Percentiles rank a stretch among this genome's conserved stretches.
phyloP scores from a whole-genome alignment of 257 asterid genomes.

The Solanum medicagineum region DNA sequence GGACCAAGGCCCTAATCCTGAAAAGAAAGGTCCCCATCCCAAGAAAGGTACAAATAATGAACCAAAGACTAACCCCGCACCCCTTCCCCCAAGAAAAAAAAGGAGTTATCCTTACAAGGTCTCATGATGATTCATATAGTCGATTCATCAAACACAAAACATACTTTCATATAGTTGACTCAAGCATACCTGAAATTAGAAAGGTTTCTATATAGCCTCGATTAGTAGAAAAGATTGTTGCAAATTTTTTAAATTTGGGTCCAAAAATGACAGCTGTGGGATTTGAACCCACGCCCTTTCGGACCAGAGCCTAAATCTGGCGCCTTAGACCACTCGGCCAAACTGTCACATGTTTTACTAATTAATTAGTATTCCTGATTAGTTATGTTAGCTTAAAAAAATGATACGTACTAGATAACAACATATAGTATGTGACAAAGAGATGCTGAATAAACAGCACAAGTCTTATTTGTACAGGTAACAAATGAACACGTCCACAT shows the following conservation, averaged over 20 bases:
- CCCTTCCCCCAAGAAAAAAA: too few species aligned
- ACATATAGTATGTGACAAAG: neutral
- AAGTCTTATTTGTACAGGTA: neutral
- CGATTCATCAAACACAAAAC: too few species aligned
- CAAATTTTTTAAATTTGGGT: too few species aligned
- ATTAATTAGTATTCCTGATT: too few species aligned
- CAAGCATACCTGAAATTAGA: too few species aligned
- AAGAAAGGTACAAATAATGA: neutral
- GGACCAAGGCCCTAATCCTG: neutral
- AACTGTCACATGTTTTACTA: constrained; percentile 33
- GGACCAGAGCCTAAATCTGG: constrained; percentile 99
- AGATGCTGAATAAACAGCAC: neutral
- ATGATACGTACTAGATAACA: too few species aligned
- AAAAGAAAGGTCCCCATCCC: neutral
- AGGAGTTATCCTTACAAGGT: neutral
- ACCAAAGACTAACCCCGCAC: neutral
- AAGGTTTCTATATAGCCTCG: too few species aligned
- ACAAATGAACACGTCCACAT: neutral
- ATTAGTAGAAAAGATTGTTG: too few species aligned
- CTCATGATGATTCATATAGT: too few species aligned
- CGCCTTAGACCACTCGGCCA: constrained; percentile 99
- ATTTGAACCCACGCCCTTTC: constrained; percentile 99
- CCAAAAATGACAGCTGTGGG: constrained; percentile 75
- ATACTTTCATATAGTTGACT: too few species aligned
- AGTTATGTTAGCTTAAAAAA: too few species aligned